A percentile compares a stretch with the other conserved stretches of the same genome.
Conservation (phyloP, 2,329 filamentous ascomycete species). For the Diaporthe helianthi region DNA sequence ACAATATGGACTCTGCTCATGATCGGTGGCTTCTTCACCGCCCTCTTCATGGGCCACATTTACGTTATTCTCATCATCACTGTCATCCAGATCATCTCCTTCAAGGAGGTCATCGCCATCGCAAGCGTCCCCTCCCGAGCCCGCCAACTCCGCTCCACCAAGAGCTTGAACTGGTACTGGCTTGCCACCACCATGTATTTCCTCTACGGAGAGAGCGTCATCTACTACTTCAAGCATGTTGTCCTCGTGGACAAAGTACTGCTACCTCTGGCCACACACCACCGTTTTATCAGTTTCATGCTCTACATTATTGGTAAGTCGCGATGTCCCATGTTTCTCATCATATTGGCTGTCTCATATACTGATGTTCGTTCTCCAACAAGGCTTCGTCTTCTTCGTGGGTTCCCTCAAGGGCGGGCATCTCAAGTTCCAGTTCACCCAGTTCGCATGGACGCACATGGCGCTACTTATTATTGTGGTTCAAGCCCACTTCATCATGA, state of each 20-base stretch:
- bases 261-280: constrained; percentile 92
- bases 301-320: constrained; percentile 92
- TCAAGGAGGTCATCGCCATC: constrained; percentile 99
- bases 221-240: constrained; percentile 99
- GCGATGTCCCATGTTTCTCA: not conserved
- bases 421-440: constrained; percentile 98
- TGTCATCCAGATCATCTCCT: constrained; percentile 92
- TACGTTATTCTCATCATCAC: constrained; percentile 96
- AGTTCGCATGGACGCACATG: constrained; percentile 99
- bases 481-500: constrained; percentile 99
- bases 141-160: constrained; percentile 89
- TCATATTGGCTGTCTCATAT: not conserved
- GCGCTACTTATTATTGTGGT: constrained; percentile 97
- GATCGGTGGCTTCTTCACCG: constrained; percentile 90
- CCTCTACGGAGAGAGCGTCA: constrained; percentile 96
- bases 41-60: constrained; percentile 95
- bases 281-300: constrained; percentile 98
- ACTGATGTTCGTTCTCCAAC: constrained; percentile 46
- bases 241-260: constrained; percentile 93
- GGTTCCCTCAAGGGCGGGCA: constrained; percentile 92
- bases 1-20: constrained; percentile 99
- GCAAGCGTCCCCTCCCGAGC: constrained; percentile 92
- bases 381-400: constrained; percentile 98
- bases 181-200: constrained; percentile 99
- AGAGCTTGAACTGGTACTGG: constrained; percentile 99